phyloP scores from a whole-genome alignment of 2,329 filamentous ascomycete genomes.

The Reticulascus tulasneorum region DNA sequence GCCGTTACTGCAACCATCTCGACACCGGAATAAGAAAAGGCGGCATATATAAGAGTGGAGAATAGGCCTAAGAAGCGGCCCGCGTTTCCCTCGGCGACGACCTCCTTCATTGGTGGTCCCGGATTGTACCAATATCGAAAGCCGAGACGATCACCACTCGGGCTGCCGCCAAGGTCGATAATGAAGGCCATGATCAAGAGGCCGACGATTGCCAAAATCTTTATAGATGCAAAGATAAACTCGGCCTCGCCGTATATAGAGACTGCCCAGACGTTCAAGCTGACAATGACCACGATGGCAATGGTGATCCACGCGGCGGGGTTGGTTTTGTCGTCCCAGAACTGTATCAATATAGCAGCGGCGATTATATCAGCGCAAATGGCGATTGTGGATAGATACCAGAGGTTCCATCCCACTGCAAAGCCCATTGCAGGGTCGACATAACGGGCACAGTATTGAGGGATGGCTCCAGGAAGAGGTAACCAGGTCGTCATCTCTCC shows the following conservation, averaged over 20 bases:
- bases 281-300: constrained; percentile 14
- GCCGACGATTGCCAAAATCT: constrained; percentile 49
- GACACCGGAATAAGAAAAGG: constrained; percentile 20
- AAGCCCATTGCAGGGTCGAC: constrained; percentile 52
- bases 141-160: constrained; percentile 17
- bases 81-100: constrained; percentile 16
- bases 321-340: constrained; percentile 15
- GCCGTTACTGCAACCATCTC: constrained; percentile 17
- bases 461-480: constrained; percentile 7
- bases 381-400: constrained; percentile 45
- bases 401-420: constrained; percentile 56
- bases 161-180: constrained; percentile 16
- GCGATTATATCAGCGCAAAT: constrained; percentile 24
- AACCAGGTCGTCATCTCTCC: constrained; percentile 46
- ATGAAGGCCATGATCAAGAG: constrained; percentile 60
- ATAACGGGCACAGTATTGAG: constrained; percentile 31
- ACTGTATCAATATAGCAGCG: constrained; percentile 17
- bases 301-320: constrained; percentile 17
- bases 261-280: constrained; percentile 14
- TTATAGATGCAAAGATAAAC: constrained; percentile 54
- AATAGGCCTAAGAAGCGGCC: constrained; percentile 19
- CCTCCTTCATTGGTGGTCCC: no score
- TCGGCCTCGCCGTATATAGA: constrained; percentile 49
- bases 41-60: constrained; percentile 17
- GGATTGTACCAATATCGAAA: constrained; percentile 16